phyloP scores from a whole-genome alignment of 148 eudicot species.

The Rhododendron molle region DNA sequence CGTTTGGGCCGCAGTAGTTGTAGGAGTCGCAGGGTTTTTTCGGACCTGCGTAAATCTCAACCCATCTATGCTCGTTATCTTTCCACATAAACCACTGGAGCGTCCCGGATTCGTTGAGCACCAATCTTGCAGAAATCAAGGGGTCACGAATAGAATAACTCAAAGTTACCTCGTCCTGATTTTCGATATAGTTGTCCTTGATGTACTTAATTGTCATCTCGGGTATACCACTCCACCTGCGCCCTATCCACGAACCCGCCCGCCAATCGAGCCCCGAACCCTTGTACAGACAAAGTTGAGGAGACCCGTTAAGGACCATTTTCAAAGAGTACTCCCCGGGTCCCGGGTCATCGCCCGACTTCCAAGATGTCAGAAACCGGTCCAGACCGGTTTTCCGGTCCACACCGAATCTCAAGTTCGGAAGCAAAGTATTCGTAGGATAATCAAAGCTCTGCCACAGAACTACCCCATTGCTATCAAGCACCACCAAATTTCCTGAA shows the following conservation, averaged over 20 bases:
- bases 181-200: slow-evolving; percentile 22
- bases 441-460: slow-evolving; percentile 44
- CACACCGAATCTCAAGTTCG: slow-evolving; percentile 19
- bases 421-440: slow-evolving; percentile 22
- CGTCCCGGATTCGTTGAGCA: neutral
- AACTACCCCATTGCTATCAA: neutral
- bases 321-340: slow-evolving; percentile 35
- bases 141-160: neutral
- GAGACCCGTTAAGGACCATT: slow-evolving; percentile 36
- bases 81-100: slow-evolving; percentile 27
- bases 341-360: slow-evolving; percentile 39
- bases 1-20: slow-evolving; percentile 37
- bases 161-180: neutral
- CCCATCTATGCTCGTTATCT: neutral
- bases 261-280: slow-evolving; percentile 35
- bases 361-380: slow-evolving; percentile 43
- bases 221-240: slow-evolving; percentile 42
- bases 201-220: slow-evolving; percentile 32
- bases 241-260: slow-evolving; percentile 51
- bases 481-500: slow-evolving; percentile 38
- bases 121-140: neutral
- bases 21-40: slow-evolving; percentile 43
- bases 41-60: slow-evolving; percentile 23
- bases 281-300: slow-evolving; percentile 39
- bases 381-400: slow-evolving; percentile 17